These are phyloP conservation scores for Onygenales sp. DNA, from an alignment of 2,329 filamentous ascomycete species.

Conservation along the genomic window DNA sequence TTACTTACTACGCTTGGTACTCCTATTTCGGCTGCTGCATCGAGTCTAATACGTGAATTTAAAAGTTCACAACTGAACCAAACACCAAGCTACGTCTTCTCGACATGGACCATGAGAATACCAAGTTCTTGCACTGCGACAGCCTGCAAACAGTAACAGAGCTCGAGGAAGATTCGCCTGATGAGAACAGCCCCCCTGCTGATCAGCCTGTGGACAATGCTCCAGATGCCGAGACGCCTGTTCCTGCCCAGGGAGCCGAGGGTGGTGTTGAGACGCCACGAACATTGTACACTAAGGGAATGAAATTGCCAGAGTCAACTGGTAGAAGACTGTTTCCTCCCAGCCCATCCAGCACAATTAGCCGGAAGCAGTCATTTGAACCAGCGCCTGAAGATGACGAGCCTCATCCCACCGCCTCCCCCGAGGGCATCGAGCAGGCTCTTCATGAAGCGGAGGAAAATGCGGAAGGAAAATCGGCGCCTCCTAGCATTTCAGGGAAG, in stretches of 20 bases:
- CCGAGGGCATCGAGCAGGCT: too few species aligned
- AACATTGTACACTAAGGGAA: slow-evolving; percentile 3
- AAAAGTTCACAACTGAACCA: neutral
- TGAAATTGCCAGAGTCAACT: neutral
- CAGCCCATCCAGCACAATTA: slow-evolving; percentile 1
- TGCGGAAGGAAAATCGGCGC: neutral
- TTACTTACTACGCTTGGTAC: neutral
- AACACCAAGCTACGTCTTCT: neutral
- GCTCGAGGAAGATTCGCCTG: neutral
- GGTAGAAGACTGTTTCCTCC: slow-evolving; percentile 5
- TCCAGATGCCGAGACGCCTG: too few species aligned
- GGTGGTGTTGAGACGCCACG: neutral
- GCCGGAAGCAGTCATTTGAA: neutral
- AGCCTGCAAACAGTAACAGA: neutral
- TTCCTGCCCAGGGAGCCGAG: neutral
- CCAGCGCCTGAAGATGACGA: neutral
- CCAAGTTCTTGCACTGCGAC: neutral
- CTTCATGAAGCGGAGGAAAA: neutral
- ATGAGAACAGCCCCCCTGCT: neutral
- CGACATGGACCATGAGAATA: neutral
- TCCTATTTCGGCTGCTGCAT: neutral
- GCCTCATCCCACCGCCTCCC: neutral
- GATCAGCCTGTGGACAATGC: neutral
- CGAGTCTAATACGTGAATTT: neutral
- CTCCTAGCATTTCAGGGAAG: neutral